Evolutionary conservation across 1,139 yeast species (phyloP).

Genomic region (Geotrichum histeridarum): DNA sequence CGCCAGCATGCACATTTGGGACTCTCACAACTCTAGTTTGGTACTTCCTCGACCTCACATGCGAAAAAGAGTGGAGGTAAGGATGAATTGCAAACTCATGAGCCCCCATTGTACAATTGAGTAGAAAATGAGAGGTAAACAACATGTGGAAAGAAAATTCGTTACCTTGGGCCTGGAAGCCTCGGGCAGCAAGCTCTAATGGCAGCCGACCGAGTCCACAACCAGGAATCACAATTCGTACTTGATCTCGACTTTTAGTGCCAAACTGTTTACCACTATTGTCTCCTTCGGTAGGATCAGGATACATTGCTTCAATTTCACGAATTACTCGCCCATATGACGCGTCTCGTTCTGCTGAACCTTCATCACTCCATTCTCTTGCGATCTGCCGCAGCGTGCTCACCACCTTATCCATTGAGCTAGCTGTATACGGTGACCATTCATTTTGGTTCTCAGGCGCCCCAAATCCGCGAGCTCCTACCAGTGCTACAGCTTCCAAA

Average conservation of each 20-base stretch:
- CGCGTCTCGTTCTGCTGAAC: constrained; percentile 48
- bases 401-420: constrained; percentile 58
- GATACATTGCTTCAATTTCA: constrained; percentile 45
- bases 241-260: constrained; percentile 7
- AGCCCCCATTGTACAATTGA: constrained; percentile 52
- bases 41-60: constrained; percentile 47
- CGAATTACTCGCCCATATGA: constrained; percentile 46
- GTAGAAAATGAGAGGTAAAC: constrained; percentile 56
- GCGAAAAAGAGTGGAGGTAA: constrained; percentile 67
- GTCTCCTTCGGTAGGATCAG: constrained; percentile 32
- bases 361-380: constrained; percentile 74
- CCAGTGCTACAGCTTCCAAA: constrained; percentile 43
- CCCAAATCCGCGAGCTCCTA: constrained; percentile 49
- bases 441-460: constrained; percentile 39
- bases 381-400: constrained; percentile 58
- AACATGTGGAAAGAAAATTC: constrained; percentile 83
- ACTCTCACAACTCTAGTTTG: constrained; percentile 52
- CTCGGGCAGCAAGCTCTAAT: constrained; percentile 61
- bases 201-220: constrained; percentile 78
- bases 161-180: constrained; percentile 78
- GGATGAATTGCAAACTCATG: constrained; percentile 65
- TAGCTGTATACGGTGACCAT: constrained; percentile 46
- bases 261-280: neutral
- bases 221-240: constrained; percentile 68
- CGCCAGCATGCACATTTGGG: constrained; percentile 38